These are phyloP conservation scores for Phyllosticta ampelicida DNA, from an alignment of 2,329 filamentous ascomycete species.

Conservation along the genomic window DNA sequence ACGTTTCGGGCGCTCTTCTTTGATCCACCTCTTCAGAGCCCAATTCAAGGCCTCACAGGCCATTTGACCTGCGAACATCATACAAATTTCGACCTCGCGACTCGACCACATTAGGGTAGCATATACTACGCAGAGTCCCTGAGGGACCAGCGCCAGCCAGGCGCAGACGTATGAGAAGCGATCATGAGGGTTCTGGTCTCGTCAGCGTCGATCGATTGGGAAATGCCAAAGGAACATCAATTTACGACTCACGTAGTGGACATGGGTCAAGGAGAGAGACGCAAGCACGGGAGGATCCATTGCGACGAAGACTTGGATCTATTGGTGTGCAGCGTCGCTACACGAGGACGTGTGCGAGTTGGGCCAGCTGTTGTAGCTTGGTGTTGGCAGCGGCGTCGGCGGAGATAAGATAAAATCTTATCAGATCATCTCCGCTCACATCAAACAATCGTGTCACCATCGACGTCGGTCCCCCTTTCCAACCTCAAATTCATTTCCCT, in stretches of 20 bases:
- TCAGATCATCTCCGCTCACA: not conserved
- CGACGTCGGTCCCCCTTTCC: too few relatives aligned
- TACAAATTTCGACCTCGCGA: conserved; percentile 75
- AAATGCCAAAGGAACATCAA: not conserved
- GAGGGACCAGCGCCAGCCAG: conserved; percentile 87
- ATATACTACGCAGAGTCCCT: conserved; percentile 84
- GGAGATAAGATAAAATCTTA: not conserved
- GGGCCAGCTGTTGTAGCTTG: not conserved
- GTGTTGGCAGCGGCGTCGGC: not conserved
- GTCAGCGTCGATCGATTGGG: conserved; percentile 15
- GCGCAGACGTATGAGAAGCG: conserved; percentile 77
- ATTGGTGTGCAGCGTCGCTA: not conserved
- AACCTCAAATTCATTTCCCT: too few relatives aligned
- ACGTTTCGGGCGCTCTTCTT: conserved; percentile 77
- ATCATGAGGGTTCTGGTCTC: conserved; percentile 70
- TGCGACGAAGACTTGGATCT: not conserved
- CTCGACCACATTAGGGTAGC: conserved; percentile 82
- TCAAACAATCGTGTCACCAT: not conserved
- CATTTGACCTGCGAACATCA: conserved; percentile 89
- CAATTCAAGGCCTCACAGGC: conserved; percentile 89
- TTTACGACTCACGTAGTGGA: conserved; percentile 68
- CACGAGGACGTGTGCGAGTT: not conserved
- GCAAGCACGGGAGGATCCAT: conserved; percentile 55
- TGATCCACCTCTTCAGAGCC: conserved; percentile 76
- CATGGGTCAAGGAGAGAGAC: conserved; percentile 88